A percentile compares a stretch with the other conserved stretches of the same genome.
Conservation (phyloP, 2,329 filamentous ascomycete species). For the Verticillium zaregamsianum region DNA sequence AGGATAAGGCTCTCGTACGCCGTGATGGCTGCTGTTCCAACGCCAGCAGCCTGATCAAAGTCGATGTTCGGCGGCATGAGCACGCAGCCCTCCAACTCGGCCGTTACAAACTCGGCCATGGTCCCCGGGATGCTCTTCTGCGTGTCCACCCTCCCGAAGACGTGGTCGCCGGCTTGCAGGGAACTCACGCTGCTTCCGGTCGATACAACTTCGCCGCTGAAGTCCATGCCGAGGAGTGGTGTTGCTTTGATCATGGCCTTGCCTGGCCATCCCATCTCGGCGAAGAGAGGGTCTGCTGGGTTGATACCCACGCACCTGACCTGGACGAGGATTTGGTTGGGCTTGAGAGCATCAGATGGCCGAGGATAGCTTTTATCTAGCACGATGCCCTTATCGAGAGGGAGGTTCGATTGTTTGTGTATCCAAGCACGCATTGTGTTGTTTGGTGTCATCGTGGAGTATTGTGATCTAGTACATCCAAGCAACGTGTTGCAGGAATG, state of each 20-base stretch:
- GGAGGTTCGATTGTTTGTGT: background rate
- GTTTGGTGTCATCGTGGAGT: background rate
- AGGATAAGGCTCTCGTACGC: constrained; percentile 45
- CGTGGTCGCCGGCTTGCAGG: constrained; percentile 33
- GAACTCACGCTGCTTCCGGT: constrained; percentile 13
- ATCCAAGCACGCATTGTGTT: background rate
- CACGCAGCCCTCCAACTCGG: constrained; percentile 26
- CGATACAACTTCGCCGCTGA: constrained; percentile 43
- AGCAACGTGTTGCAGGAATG: too few species aligned
- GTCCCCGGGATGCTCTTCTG: constrained; percentile 32
- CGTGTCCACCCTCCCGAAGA: constrained; percentile 33
- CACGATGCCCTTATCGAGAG: constrained; percentile 19
- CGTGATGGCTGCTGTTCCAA: constrained; percentile 40
- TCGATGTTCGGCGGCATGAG: constrained; percentile 33
- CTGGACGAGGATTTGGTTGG: constrained; percentile 33
- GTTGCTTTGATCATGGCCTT: constrained; percentile 30
- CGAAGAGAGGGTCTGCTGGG: constrained; percentile 45
- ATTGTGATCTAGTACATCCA: too few species aligned
- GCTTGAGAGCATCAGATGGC: constrained; percentile 17
- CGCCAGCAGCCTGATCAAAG: constrained; percentile 35
- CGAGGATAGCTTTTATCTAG: constrained; percentile 17
- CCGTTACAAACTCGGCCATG: constrained; percentile 36
- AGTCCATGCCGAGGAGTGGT: constrained; percentile 46
- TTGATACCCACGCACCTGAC: constrained; percentile 40
- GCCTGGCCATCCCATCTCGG: constrained; percentile 32